Conservation (phyloP, 371 early-diverging fungal species). For the Funneliformis caledonium region DNA sequence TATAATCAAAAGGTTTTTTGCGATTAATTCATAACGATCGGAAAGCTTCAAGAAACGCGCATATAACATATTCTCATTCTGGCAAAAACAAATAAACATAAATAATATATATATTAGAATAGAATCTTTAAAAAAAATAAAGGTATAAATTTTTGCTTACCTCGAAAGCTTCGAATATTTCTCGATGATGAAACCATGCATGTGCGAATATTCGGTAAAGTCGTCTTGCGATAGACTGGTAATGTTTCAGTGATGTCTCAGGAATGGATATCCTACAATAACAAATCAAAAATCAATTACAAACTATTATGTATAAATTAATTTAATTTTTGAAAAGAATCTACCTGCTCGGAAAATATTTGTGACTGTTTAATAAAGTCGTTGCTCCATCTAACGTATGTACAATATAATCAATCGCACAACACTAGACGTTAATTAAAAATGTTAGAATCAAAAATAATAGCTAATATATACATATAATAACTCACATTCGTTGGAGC, state of each 20-base stretch:
- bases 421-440: conserved; percentile 61
- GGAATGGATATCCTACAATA: conserved; percentile 69
- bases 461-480: neutral
- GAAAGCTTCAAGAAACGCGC: conserved; percentile 78
- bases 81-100: neutral
- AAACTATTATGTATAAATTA: neutral
- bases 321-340: conserved; percentile 16
- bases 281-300: conserved; percentile 21
- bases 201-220: conserved; percentile 97
- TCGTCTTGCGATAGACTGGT: conserved; percentile 85
- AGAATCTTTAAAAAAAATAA: neutral
- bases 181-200: conserved; percentile 90
- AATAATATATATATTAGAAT: neutral
- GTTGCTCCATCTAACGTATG: conserved; percentile 93
- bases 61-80: conserved; percentile 79
- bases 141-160: conserved; percentile 45
- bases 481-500: conserved; percentile 73
- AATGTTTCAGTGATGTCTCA: conserved; percentile 77
- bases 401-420: conserved; percentile 91
- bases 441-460: neutral
- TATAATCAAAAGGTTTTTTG: conserved; percentile 69
- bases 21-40: conserved; percentile 64
- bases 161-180: conserved; percentile 86
- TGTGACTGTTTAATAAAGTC: conserved; percentile 75
- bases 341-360: conserved; percentile 77